These are phyloP conservation scores for Porphyrellus cyaneotinctus DNA, from an alignment of 768 basidiomycete species.

Conservation along the genomic window DNA sequence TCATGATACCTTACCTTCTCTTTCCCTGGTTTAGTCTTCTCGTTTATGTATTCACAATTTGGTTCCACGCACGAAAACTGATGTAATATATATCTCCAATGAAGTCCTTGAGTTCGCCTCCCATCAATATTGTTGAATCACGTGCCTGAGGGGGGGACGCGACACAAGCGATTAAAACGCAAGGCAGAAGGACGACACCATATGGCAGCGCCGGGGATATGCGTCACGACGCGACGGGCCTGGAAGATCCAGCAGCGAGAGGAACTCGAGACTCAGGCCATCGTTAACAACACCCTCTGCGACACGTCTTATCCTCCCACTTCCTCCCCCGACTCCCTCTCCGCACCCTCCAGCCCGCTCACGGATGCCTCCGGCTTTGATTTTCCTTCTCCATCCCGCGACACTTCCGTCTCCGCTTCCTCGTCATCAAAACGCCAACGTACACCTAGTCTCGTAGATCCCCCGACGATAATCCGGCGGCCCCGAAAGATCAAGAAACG, in stretches of 20 bases:
- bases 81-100: background rate
- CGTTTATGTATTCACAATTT: background rate
- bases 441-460: constrained; percentile 6
- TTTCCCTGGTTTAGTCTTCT: background rate
- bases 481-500: constrained; percentile 28
- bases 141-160: constrained; percentile 14
- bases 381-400: constrained; percentile 15
- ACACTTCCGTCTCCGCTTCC: constrained; percentile 21
- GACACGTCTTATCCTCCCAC: constrained; percentile 10
- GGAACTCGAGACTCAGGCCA: constrained; percentile 6
- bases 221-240: constrained; percentile 28
- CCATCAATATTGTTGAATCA: constrained; percentile 9
- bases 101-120: too few species aligned
- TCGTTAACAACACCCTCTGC: background rate
- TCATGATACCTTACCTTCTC: background rate
- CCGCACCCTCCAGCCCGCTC: constrained; percentile 21
- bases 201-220: constrained; percentile 21
- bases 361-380: constrained; percentile 18
- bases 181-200: constrained; percentile 1
- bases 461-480: background rate
- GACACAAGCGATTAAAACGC: constrained; percentile 15
- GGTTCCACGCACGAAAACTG: background rate
- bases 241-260: constrained; percentile 23
- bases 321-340: constrained; percentile 19
- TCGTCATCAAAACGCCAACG: constrained; percentile 27